These are phyloP conservation scores for Boletus coccyginus DNA, from an alignment of 768 basidiomycete species.

Conservation along the genomic window DNA sequence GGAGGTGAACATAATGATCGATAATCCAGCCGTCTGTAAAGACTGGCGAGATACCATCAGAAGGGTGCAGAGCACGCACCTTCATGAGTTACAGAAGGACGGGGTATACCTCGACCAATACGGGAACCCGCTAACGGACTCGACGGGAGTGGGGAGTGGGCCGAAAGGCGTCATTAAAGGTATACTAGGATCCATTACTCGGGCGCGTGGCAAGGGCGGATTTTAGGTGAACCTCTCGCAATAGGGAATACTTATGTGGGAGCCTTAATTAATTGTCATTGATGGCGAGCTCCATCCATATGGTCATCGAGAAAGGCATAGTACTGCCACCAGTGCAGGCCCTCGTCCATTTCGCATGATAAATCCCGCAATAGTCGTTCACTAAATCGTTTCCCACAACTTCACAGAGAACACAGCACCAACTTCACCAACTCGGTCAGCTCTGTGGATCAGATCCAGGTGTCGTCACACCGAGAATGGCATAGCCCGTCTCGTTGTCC, in stretches of 20 bases:
- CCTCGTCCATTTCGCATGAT: not conserved
- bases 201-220: constrained; percentile 42
- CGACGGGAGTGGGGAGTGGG: constrained; percentile 38
- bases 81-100: constrained; percentile 45
- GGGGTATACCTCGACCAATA: constrained; percentile 57
- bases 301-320: constrained; percentile 1
- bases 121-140: constrained; percentile 38
- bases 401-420: not conserved
- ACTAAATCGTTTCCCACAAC: not conserved
- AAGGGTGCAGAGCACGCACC: constrained; percentile 54
- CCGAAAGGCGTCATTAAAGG: constrained; percentile 41
- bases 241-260: not conserved
- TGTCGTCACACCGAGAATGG: not conserved
- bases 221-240: constrained; percentile 22
- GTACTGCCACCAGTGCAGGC: too few relatives aligned
- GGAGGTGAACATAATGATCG: constrained; percentile 66
- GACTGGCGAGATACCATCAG: constrained; percentile 56
- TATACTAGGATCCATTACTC: constrained; percentile 39
- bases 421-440: not conserved
- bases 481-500: not conserved
- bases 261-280: constrained; percentile 13
- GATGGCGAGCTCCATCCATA: not conserved
- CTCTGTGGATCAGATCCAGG: not conserved
- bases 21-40: constrained; percentile 47
- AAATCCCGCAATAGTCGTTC: not conserved